Conservation (phyloP, 2,329 filamentous ascomycete genomes). For the Sclerotiophoma versabilis region DNA sequence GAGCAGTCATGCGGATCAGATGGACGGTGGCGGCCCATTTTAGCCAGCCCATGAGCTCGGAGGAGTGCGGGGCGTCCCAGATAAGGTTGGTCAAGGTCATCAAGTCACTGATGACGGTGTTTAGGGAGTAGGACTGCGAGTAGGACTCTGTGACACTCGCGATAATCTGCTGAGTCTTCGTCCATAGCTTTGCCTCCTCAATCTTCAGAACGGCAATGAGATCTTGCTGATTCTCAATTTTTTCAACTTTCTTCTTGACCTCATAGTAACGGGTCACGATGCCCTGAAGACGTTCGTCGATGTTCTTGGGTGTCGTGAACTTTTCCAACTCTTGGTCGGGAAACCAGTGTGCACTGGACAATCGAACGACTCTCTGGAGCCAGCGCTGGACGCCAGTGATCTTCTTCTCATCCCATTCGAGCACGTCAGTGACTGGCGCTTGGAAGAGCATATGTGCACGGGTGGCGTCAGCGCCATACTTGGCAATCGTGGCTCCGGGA, state of each 20-base stretch:
- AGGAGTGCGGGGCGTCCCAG: constrained; percentile 33
- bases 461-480: constrained; percentile 83
- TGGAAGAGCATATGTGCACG: constrained; percentile 89
- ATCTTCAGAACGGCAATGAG: constrained; percentile 23
- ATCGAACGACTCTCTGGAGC: constrained; percentile 72
- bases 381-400: constrained; percentile 83
- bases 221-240: neutral
- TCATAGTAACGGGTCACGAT: constrained; percentile 22
- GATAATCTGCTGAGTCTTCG: constrained; percentile 72
- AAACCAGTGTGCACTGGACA: constrained; percentile 45
- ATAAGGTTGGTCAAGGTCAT: constrained; percentile 78
- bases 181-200: constrained; percentile 62
- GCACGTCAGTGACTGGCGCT: constrained; percentile 80
- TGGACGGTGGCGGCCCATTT: constrained; percentile 59
- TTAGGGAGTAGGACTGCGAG: constrained; percentile 75
- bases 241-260: neutral
- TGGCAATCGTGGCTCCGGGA: constrained; percentile 73
- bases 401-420: constrained; percentile 87
- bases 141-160: constrained; percentile 72
- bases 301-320: constrained; percentile 29
- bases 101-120: constrained; percentile 82
- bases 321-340: constrained; percentile 32
- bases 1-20: constrained; percentile 76
- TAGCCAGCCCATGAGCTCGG: constrained; percentile 54
- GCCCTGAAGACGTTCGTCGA: constrained; percentile 32